phyloP scores from a whole-genome alignment of 2,329 filamentous ascomycete species.

The Trichoderma cornu-damae region DNA sequence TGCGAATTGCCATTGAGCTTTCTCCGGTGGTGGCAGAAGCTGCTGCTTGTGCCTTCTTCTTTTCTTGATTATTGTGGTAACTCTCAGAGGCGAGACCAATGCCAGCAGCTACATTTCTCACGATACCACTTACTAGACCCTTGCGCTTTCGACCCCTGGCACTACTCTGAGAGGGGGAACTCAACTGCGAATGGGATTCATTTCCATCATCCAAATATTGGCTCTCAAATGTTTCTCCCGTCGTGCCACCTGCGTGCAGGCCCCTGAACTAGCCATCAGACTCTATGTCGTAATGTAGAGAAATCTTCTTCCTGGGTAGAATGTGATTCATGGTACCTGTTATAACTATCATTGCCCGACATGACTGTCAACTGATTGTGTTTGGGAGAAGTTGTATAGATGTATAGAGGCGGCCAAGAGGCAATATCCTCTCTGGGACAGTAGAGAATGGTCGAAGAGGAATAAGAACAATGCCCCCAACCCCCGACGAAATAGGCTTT shows the following conservation, averaged over 20 bases:
- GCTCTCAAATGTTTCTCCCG: not conserved
- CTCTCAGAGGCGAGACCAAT: slow-evolving; percentile 17
- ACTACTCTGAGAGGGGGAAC: slow-evolving; percentile 2
- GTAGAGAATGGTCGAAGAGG: not conserved
- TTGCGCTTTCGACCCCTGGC: not conserved
- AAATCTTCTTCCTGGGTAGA: not conserved
- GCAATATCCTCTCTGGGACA: too few species aligned
- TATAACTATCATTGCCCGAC: not conserved
- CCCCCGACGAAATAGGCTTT: not conserved
- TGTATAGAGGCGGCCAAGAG: too few species aligned
- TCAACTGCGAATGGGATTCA: not conserved
- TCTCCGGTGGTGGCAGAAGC: not conserved
- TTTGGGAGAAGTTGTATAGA: not conserved
- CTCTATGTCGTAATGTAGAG: not conserved
- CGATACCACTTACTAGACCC: slow-evolving; percentile 1
- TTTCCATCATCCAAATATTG: not conserved
- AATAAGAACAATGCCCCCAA: too few species aligned
- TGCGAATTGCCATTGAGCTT: not conserved
- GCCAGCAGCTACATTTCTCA: slow-evolving; percentile 9
- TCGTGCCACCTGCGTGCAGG: not conserved
- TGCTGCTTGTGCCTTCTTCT: slow-evolving; percentile 2
- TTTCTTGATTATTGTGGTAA: slow-evolving; percentile 15
- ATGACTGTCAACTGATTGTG: not conserved
- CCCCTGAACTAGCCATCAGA: not conserved
- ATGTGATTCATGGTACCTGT: not conserved